phyloP scores from a whole-genome alignment of 176 grass and related monocot genomes.

The Cenchrus americanus region DNA sequence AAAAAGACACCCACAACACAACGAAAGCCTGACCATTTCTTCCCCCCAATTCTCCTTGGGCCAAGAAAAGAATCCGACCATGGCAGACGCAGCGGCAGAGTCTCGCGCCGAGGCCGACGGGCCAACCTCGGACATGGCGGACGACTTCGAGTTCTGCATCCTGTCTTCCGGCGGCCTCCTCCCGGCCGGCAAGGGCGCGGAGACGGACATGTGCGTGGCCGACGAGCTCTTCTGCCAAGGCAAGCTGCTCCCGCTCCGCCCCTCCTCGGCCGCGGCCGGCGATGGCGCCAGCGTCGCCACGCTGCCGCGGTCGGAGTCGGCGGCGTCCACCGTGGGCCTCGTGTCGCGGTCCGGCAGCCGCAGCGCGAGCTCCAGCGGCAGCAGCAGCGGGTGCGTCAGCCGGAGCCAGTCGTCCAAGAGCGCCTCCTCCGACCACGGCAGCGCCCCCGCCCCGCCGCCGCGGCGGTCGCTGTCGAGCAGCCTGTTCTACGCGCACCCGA shows the following conservation, averaged over 20 bases:
- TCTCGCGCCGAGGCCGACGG: neutral
- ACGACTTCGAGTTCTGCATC: constrained; percentile 74
- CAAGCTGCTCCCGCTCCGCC: constrained; percentile 63
- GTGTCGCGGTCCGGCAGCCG: constrained; percentile 47
- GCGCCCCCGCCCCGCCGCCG: neutral
- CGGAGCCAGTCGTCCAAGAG: constrained; percentile 61
- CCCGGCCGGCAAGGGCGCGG: constrained; percentile 10
- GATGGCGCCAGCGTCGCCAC: neutral
- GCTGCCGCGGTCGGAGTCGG: constrained; percentile 45
- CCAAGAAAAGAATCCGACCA: constrained; percentile 42
- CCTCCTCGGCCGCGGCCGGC: constrained; percentile 19
- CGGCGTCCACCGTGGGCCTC: constrained; percentile 40
- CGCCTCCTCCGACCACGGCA: constrained; percentile 38
- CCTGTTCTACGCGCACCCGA: constrained; percentile 64
- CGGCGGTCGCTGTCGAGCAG: constrained; percentile 55
- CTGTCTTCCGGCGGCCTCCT: constrained; percentile 41
- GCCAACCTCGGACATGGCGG: neutral
- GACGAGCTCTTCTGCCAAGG: constrained; percentile 78
- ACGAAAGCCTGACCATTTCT: constrained; percentile 37
- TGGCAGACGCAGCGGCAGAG: constrained; percentile 30
- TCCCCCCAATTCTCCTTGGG: constrained; percentile 3
- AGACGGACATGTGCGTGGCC: constrained; percentile 65
- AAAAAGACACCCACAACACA: constrained; percentile 40
- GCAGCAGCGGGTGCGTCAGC: constrained; percentile 68
- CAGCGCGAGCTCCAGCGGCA: constrained; percentile 66